Evolutionary conservation across 108 stramenopile genomes (phyloP).

Genomic region (Cafeteria roenbergensis): DNA sequence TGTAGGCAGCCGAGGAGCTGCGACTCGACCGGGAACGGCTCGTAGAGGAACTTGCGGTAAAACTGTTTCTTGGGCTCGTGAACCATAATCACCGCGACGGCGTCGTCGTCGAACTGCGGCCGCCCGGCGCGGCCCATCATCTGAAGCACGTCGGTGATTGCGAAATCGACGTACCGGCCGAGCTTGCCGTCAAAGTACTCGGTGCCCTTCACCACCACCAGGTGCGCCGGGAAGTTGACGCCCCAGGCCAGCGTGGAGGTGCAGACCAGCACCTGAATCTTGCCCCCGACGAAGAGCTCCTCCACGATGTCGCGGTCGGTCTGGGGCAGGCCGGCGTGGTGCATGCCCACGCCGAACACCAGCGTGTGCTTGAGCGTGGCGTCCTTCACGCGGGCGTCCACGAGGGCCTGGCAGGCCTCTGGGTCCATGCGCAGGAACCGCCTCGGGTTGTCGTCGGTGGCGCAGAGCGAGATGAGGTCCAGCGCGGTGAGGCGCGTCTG

Average conservation of each 20-base stretch:
- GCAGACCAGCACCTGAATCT: slow-evolving; percentile 83
- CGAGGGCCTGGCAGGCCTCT: slow-evolving; percentile 55
- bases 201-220: slow-evolving; percentile 90
- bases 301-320: slow-evolving; percentile 72
- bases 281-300: slow-evolving; percentile 62
- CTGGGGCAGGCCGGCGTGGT: slow-evolving; percentile 71
- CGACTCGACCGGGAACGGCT: slow-evolving; percentile 98
- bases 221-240: slow-evolving; percentile 86
- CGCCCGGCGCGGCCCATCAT: slow-evolving; percentile 97
- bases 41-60: slow-evolving; percentile 86
- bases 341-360: slow-evolving; percentile 87
- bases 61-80: slow-evolving; percentile 87
- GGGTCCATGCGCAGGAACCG: slow-evolving; percentile 52
- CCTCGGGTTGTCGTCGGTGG: slow-evolving; percentile 32
- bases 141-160: slow-evolving; percentile 94
- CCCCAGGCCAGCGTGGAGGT: slow-evolving; percentile 80
- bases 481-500: slow-evolving; percentile 93
- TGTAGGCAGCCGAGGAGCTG: slow-evolving; percentile 61
- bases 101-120: slow-evolving; percentile 83
- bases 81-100: slow-evolving; percentile 80
- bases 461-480: slow-evolving; percentile 48
- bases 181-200: slow-evolving; percentile 92
- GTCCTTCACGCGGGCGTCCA: slow-evolving; percentile 58
- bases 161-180: slow-evolving; percentile 86
- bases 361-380: slow-evolving; percentile 79